Base-by-base conservation (phyloP, 164 flowering plant genomes). In the Liquidambar formosana region DNA sequence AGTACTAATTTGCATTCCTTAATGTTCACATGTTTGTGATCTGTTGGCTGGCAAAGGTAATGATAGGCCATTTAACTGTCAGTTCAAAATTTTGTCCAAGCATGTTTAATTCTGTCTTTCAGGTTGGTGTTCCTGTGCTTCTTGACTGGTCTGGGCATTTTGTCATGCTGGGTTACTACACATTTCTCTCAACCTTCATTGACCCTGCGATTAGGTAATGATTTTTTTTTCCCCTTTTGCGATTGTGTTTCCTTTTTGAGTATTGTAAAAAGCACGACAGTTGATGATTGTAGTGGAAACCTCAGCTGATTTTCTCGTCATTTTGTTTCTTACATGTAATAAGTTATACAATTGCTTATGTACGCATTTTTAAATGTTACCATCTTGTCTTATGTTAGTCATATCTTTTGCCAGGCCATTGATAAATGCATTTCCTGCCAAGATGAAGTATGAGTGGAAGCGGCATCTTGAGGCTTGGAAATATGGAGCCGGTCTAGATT, bases 401-500 rank as follows among this genome's bases (percentile, higher is more conserved):
- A 10, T 25, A 4, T 62, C 43, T 71, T 66, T 54, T 75, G 53
- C 69, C 33, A 94, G 99, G 85, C 86, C 95, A 66, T 79, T 80
- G 74, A 22, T 88, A 59, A 69, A 66, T 48, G 18, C 65, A 58
- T 78, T 94, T 69, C 89, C 97, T 49, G 69, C 83, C n/a, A 84
- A 84, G 79, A 74, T 54, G 72, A 82, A 73, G 70, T 94, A 76
- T 33, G 75, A 82, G 71, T 88, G 92, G 98, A 87, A 74, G 68
- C 81, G 88, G 22, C 76, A 62, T 58, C 84, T 90, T 46, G 95
- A 91, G 69, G 97, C 97, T 66, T 92, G 95, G 99, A 84, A 84
- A 75, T 92, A 92, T 79, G 99, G 99, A 66, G 74, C 99, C 76
- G 97, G 99, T 79, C 82, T 94, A 65, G 97, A 94, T 77, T 90